Conservation (phyloP, 1,284 basidiomycete genomes). For the Hypsizygus ulmarius region DNA sequence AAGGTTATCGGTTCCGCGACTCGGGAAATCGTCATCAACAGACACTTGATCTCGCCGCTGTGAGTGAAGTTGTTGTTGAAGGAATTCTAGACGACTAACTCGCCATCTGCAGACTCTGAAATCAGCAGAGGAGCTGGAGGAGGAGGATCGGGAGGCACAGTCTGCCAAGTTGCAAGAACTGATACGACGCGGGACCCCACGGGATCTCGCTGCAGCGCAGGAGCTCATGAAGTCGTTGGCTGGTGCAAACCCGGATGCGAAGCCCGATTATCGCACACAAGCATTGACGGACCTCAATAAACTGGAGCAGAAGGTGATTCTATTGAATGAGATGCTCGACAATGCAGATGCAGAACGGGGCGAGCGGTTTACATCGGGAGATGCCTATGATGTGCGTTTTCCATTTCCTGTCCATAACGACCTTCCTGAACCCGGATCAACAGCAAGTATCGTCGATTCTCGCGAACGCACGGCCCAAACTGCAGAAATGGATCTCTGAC, state of each 20-base stretch:
- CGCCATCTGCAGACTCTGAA: conserved; percentile 69
- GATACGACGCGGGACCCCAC: conserved; percentile 92
- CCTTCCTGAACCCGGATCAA: conserved; percentile 9
- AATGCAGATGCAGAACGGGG: conserved; percentile 75
- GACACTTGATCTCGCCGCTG: conserved; percentile 46
- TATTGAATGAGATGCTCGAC: conserved; percentile 96
- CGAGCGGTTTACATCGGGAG: conserved; percentile 81
- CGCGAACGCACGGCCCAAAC: conserved; percentile 83
- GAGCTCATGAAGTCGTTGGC: conserved; percentile 97
- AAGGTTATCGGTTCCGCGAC: conserved; percentile 91
- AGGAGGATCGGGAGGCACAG: conserved; percentile 93
- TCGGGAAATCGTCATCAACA: conserved; percentile 40
- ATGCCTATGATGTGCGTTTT: conserved; percentile 84
- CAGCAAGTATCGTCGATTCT: conserved; percentile 91
- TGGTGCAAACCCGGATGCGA: conserved; percentile 92
- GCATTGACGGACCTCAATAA: conserved; percentile 91
- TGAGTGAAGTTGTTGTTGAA: conserved; percentile 27
- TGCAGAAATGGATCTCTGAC: conserved; percentile 99
- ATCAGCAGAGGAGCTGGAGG: conserved; percentile 94
- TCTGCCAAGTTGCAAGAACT: conserved; percentile 97
- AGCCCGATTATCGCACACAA: conserved; percentile 91
- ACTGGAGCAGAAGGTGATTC: conserved; percentile 89
- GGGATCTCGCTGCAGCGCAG: conserved; percentile 93
- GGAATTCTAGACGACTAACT: background rate
- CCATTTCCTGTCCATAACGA: background rate